Base-by-base conservation (phyloP, 208 protist species). In the Leishmania tarentolae region DNA sequence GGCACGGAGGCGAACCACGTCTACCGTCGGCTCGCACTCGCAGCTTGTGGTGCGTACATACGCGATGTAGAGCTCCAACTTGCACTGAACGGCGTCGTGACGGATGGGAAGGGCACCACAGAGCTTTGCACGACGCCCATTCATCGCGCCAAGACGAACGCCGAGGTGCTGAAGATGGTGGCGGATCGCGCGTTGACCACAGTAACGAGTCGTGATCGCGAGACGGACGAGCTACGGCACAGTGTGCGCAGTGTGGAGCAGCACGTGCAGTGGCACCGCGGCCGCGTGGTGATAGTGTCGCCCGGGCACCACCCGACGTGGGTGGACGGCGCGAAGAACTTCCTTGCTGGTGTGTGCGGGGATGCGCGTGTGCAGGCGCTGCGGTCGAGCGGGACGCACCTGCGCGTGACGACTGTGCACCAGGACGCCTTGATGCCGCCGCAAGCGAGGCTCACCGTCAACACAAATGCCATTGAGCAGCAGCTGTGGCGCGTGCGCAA, bases 161-260 rank as follows among this genome's bases (percentile, higher is more conserved):
- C 68, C 5, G 66, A 47, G 66, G 74, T 83, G 75, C 2, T 80
- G 4, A 24, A 21, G 8, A 83, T 83, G 75, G 56, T 79, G 31
- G 72, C 61, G 13, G 8, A 68, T 11, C 74, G 74, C 3, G 80
- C 74, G 2, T 56, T 6, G 31, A 15, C 53, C 0, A 71, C 75
- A 13, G 66, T 79, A 6, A 70, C 80, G 9, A 76, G 78, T 42
- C 79, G 73, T 15, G 79, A 83, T 31, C 44, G 59, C 31, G 98
- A 99, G 83, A 97, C 97, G 69, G 91, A 98, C 70, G 98, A 99
- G 81, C 88, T 99, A 75, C 90, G 87, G 35, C 99, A 98, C 85
- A 99, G 96, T 52, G 76, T 99, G 40, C 91, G 98, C 31, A 99
- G 96, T 37, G 72, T 99, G 52, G 98, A 99, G 88, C 85, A 90